Percentiles rank a stretch among this genome's conserved stretches.
Evolutionary conservation across 2,329 filamentous ascomycete genomes (phyloP).

Genomic region (Tympanopsis confertula): DNA sequence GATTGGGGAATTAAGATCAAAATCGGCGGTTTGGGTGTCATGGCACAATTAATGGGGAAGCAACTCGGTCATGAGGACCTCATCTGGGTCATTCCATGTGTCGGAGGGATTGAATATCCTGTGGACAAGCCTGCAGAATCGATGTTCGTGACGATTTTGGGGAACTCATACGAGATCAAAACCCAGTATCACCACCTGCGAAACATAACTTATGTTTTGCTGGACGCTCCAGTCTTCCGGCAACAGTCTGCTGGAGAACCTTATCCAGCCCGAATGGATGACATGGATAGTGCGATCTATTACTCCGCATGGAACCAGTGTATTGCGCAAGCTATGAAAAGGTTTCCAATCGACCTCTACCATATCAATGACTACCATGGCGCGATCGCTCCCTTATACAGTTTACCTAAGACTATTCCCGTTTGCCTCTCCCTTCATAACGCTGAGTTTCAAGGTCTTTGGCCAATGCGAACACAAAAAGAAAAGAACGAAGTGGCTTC

Average conservation of each 20-base stretch:
- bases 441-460: conserved; percentile 58
- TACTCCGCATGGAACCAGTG: conserved; percentile 64
- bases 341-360: conserved; percentile 53
- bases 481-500: conserved; percentile 52
- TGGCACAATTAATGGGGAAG: conserved; percentile 60
- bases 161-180: conserved; percentile 45
- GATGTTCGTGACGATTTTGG: conserved; percentile 51
- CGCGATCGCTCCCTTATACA: conserved; percentile 49
- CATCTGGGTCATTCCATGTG: conserved; percentile 52
- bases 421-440: conserved; percentile 56
- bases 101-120: conserved; percentile 54
- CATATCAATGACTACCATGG: conserved; percentile 59
- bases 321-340: conserved; percentile 49
- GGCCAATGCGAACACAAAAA: conserved; percentile 51
- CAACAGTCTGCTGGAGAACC: conserved; percentile 50
- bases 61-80: conserved; percentile 52
- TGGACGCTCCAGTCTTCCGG: conserved; percentile 57
- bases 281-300: conserved; percentile 55
- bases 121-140: conserved; percentile 43
- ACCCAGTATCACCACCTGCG: conserved; percentile 51
- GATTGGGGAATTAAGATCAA: conserved; percentile 63
- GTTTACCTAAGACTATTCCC: conserved; percentile 50
- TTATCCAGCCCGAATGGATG: conserved; percentile 59
- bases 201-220: conserved; percentile 58
- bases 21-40: conserved; percentile 59